Percentiles rank a stretch among this genome's conserved stretches.
Evolutionary conservation across 768 basidiomycete genomes (phyloP).

Genomic region (Agaricus bisporus): DNA sequence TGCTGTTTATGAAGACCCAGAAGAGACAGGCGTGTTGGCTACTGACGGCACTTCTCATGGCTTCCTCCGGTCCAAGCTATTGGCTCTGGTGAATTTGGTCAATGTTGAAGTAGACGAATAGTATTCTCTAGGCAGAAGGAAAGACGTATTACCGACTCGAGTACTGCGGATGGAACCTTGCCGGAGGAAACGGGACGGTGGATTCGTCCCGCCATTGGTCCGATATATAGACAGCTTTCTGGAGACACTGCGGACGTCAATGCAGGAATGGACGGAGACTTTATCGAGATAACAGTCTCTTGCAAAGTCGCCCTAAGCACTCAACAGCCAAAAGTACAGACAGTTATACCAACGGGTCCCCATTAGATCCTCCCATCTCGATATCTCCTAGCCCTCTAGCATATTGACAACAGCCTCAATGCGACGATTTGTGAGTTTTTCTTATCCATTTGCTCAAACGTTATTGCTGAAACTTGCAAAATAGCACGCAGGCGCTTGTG

Average conservation of each 20-base stretch:
- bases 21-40: no score
- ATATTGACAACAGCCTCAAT: constrained; percentile 49
- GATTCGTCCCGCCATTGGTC: constrained; percentile 40
- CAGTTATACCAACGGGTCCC: constrained; percentile 43
- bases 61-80: no score
- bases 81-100: no score
- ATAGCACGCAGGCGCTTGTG: constrained; percentile 38
- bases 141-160: no score
- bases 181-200: no score
- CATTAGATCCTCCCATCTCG: constrained; percentile 38
- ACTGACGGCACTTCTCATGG: no score
- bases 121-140: no score
- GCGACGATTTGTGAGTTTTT: constrained; percentile 30
- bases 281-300: constrained; percentile 20
- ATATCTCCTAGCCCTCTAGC: constrained; percentile 34
- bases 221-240: constrained; percentile 34
- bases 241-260: constrained; percentile 41
- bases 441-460: background rate
- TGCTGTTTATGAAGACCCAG: no score
- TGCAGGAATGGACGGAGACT: constrained; percentile 33
- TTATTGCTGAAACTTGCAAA: background rate
- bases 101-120: no score
- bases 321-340: constrained; percentile 27
- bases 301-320: background rate
- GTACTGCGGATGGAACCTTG: no score